Evolutionary conservation across 2,329 filamentous ascomycete species (phyloP), one percentile per base, ranked within the genome.

Genomic region (Blumeria graminis): DNA sequence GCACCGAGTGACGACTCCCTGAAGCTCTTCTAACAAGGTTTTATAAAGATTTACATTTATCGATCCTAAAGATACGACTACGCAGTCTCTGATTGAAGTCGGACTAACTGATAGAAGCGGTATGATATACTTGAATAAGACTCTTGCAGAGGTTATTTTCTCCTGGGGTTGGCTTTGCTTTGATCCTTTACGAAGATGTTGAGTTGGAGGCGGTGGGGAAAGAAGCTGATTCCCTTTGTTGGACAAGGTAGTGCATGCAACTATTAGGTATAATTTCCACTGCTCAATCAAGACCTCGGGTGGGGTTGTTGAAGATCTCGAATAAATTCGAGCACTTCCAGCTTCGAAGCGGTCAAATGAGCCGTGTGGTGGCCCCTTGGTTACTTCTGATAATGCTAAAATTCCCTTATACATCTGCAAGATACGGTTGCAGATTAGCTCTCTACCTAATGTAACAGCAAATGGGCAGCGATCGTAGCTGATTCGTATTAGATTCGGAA

Each of bases 201-300:
- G 84, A 39, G 75, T 75, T 59, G 76, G 76, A 62, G 74, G 74
- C 6, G 71, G 69, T 1, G 72, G 72, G 34, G 81, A 72, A 56
- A 80, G 77, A 22, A 74, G 74, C 59, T 76, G 72, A 57, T 78
- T 73, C 9, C 87, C 87, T 9, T 86, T 78, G 61, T 92, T 92
- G 39, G 86, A 89, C 57, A 98, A 74, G 0, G 92, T 96, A 9
- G 90, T 94, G 69, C 93, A 98, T 9, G 90, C 92, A 70, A 98
- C 95, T 56, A 95, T 89, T 32, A 98, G 75, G 67, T 96, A 96
- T 1, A 96, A 73, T 69, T 95, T 96, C 90, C 90, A 98, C 67
- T 98, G 92, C 68, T 96, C 93, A 58, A 98, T 80, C 57, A 95
- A 75, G 22, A 94, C 80, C 63, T 94, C 88, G 0, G 89, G 85